Conservation (phyloP, 371 early-diverging fungal genomes). For the Basidiobolus meristosporus region DNA sequence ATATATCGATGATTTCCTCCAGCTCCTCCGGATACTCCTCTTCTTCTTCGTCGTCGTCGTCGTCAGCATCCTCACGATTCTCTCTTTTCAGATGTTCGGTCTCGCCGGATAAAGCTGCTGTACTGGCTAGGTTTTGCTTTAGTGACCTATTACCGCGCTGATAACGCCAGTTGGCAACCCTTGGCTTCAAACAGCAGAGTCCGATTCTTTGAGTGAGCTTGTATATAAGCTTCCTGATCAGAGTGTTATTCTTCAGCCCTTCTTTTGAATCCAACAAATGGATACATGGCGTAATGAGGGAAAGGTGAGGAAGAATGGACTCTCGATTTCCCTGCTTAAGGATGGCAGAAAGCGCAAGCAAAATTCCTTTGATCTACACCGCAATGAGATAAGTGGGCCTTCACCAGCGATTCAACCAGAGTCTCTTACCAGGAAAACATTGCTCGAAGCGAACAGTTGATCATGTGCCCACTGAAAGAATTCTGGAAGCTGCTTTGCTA, state of each 20-base stretch:
- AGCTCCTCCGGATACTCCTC: slow-evolving; percentile 45
- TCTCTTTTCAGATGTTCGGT: slow-evolving; percentile 1
- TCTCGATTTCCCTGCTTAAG: slow-evolving; percentile 48
- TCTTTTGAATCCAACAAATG: slow-evolving; percentile 24
- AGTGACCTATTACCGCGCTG: slow-evolving; percentile 6
- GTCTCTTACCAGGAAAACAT: slow-evolving; percentile 3
- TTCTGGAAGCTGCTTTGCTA: slow-evolving; percentile 8
- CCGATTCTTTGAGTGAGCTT: slow-evolving; percentile 75
- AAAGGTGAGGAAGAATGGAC: slow-evolving; percentile 29
- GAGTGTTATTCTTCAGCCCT: slow-evolving; percentile 31
- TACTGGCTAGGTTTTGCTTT: too few species aligned
- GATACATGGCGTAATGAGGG: slow-evolving; percentile 25
- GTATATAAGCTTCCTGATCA: slow-evolving; percentile 58
- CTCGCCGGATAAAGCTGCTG: too few species aligned
- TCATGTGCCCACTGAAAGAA: slow-evolving; percentile 11
- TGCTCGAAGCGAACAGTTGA: background rate
- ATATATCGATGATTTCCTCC: slow-evolving; percentile 55
- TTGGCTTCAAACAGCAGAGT: slow-evolving; percentile 44
- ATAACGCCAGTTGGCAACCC: slow-evolving; percentile 58
- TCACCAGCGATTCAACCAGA: too few species aligned
- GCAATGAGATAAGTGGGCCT: slow-evolving; percentile 5
- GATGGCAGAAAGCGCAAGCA: slow-evolving; percentile 42
- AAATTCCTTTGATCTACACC: slow-evolving; percentile 17
- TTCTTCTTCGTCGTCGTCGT: slow-evolving; percentile 24
- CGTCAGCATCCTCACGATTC: slow-evolving; percentile 4